phyloP scores from a whole-genome alignment of 495 filamentous ascomycete genomes.

The Penicillium waksmanii region DNA sequence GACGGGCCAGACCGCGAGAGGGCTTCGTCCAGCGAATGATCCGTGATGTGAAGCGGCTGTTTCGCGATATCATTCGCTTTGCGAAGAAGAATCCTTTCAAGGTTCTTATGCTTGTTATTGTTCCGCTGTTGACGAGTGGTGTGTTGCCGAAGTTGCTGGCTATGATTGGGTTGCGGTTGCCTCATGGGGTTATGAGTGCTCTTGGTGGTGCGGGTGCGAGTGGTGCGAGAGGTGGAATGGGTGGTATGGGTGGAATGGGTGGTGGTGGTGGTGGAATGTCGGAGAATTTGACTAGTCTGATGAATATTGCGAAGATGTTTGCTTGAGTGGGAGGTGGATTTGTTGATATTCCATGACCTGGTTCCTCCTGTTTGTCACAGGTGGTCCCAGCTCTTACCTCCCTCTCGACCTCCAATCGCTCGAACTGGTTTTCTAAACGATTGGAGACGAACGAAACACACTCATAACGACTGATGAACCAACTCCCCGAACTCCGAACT shows the following conservation, averaged over 20 bases:
- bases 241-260: constrained; percentile 44
- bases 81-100: constrained; percentile 63
- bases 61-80: constrained; percentile 76
- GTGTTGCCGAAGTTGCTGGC: constrained; percentile 71
- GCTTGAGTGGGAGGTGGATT: constrained; percentile 36
- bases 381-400: too few species aligned
- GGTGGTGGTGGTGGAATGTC: constrained; percentile 36
- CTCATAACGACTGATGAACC: not conserved
- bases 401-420: too few species aligned
- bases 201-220: constrained; percentile 43
- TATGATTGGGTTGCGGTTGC: constrained; percentile 76
- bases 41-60: constrained; percentile 68
- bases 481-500: not conserved
- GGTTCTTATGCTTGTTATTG: constrained; percentile 80
- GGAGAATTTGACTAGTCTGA: constrained; percentile 53
- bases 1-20: constrained; percentile 69
- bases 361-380: too few species aligned
- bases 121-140: constrained; percentile 83
- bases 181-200: constrained; percentile 59
- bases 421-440: not conserved
- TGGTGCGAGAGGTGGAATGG: not conserved
- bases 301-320: constrained; percentile 68
- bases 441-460: not conserved
- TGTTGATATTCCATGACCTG: not conserved
- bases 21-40: constrained; percentile 74